Base-by-base conservation (phyloP, 495 filamentous ascomycete species). In the Talaromyces ruber region DNA sequence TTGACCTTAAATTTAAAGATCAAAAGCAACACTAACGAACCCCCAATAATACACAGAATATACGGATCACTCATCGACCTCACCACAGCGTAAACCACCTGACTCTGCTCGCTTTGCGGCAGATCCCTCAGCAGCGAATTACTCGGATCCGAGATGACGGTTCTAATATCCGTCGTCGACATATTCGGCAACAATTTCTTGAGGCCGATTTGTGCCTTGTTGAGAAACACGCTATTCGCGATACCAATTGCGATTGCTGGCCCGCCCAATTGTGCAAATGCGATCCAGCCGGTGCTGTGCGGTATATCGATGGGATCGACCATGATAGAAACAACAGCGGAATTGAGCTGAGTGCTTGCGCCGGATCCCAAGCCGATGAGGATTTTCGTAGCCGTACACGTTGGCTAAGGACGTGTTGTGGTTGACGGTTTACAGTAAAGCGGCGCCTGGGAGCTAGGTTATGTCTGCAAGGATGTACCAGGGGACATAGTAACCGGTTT, bases 321-420 rank as follows among this genome's bases (percentile, higher is more conserved):
- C 9, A 75, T 77, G 12, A 79, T 77, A 62, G 82, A 78, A 4
- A 77, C 77, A 29, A 87, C 79, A 1, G 79, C 72, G 66, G 79
- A 85, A 5, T 70, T 72, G 3, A 79, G 73, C 68, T 86, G 82
- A 6, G 75, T 67, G 58, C 73, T 81, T 5, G 72, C 60, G 6
- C 86, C 85, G 12, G 63, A 65, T 1, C 86, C 86, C 37, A 84
- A 58, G 16, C 76, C 84, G 12, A 83, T 65, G 16, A 88, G 60
- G 4, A 83, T 68, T 11, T 67, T n/a, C 72, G 58, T 80, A 80
- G 30, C 84, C 85, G 69, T 87, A 87, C 21, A 86, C 76, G 14
- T 62, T 62, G 8, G 67, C 71, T 1, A 67, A 65, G 14, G 68
- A 54, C 4, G 79, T 77, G 28, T 67, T 37, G n/a, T 65, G 58